phyloP scores from a whole-genome alignment of 495 filamentous ascomycete genomes.

The Xylaria nigripes region DNA sequence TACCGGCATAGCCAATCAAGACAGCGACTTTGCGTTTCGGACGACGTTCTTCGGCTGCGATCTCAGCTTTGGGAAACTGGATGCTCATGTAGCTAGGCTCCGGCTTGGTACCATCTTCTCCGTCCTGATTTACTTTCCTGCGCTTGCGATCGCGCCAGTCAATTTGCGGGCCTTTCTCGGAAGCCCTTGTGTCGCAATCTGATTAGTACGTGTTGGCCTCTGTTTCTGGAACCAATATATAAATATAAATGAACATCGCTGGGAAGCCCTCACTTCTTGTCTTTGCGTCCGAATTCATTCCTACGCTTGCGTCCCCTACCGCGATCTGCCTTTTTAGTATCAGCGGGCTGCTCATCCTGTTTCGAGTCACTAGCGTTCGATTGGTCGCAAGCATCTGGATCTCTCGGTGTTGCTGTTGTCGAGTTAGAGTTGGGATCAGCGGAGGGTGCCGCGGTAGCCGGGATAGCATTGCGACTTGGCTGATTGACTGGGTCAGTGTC shows the following conservation, averaged over 20 bases:
- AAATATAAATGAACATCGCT: background rate
- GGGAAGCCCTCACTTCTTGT: slow-evolving; percentile 5
- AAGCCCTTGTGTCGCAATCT: slow-evolving; percentile 10
- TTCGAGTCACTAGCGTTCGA: background rate
- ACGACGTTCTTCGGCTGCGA: slow-evolving; percentile 70
- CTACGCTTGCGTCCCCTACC: slow-evolving; percentile 14
- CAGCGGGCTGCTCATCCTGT: background rate
- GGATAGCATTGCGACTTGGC: background rate
- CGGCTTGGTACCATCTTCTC: slow-evolving; percentile 38
- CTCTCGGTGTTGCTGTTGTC: background rate
- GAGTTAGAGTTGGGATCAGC: background rate
- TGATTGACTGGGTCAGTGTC: slow-evolving; percentile 2
- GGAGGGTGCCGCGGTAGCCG: background rate
- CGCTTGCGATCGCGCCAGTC: slow-evolving; percentile 26
- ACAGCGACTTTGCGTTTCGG: slow-evolving; percentile 96
- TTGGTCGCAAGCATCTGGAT: background rate
- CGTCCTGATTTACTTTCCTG: slow-evolving; percentile 26
- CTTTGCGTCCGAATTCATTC: background rate
- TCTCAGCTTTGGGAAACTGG: slow-evolving; percentile 55
- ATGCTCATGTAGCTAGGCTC: slow-evolving; percentile 42
- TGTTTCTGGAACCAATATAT: slow-evolving; percentile 1
- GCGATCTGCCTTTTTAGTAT: background rate
- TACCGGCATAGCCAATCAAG: slow-evolving; percentile 88
- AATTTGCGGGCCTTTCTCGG: slow-evolving; percentile 9
- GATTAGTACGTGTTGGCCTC: slow-evolving; percentile 23